phyloP scores from a whole-genome alignment of 2,329 filamentous ascomycete genomes.

The Pseudovirgaria hyperparasitica region DNA sequence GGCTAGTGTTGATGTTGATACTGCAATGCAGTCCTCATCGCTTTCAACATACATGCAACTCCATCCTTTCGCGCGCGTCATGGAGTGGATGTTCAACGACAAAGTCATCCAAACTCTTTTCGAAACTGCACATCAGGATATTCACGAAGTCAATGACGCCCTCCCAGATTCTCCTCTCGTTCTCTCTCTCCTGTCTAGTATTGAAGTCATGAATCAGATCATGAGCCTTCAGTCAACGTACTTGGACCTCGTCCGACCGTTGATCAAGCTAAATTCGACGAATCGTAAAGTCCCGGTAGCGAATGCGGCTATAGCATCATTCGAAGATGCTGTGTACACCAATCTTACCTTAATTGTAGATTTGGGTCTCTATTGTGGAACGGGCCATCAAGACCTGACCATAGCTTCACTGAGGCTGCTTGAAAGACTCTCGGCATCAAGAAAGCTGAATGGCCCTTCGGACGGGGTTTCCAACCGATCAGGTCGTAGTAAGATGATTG shows the following conservation, averaged over 20 bases:
- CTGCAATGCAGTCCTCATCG: conserved; percentile 59
- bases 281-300: conserved; percentile 50
- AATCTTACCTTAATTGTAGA: conserved; percentile 69
- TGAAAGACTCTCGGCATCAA: conserved; percentile 74
- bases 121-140: conserved; percentile 63
- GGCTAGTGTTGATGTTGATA: conserved; percentile 62
- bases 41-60: conserved; percentile 70
- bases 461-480: conserved; percentile 48
- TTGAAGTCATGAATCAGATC: conserved; percentile 72
- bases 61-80: conserved; percentile 86
- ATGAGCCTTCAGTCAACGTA: conserved; percentile 86
- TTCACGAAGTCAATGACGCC: conserved; percentile 57
- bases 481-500: conserved; percentile 72
- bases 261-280: conserved; percentile 55
- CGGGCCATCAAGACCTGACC: conserved; percentile 68
- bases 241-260: conserved; percentile 71
- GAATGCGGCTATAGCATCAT: conserved; percentile 68
- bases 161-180: conserved; percentile 70
- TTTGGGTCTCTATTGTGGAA: conserved; percentile 74
- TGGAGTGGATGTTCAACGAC: conserved; percentile 98
- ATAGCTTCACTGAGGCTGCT: conserved; percentile 70
- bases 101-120: conserved; percentile 73
- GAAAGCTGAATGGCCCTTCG: conserved; percentile 59
- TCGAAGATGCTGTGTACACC: conserved; percentile 82
- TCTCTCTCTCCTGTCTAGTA: conserved; percentile 61